Evolutionary conservation across 1,284 basidiomycete species (phyloP).

Genomic region (Meira nashicola): DNA sequence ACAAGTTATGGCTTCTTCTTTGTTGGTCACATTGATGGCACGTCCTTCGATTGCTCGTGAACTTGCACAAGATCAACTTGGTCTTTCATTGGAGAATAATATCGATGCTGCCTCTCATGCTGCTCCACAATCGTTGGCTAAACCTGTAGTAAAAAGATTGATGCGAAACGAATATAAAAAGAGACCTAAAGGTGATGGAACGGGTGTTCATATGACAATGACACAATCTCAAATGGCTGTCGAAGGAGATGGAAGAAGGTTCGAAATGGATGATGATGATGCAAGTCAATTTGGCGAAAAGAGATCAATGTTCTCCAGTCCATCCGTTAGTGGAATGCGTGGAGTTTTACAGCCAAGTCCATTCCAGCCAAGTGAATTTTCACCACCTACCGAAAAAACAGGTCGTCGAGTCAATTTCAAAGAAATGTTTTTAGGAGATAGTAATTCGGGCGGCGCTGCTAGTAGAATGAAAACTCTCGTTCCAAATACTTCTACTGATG

Average conservation of each 20-base stretch:
- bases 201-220: not conserved
- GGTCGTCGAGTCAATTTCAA: too few relatives aligned
- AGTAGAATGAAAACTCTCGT: too few relatives aligned
- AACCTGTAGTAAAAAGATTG: constrained; percentile 11
- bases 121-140: constrained; percentile 5
- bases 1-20: constrained; percentile 1
- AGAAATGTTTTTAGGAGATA: too few relatives aligned
- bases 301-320: too few relatives aligned
- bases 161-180: constrained; percentile 5
- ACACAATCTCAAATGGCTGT: not conserved
- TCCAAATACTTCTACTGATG: too few relatives aligned
- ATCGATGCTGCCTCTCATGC: not conserved
- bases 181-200: constrained; percentile 1
- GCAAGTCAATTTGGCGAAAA: not conserved
- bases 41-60: constrained; percentile 12
- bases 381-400: too few relatives aligned
- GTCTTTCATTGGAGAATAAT: not conserved
- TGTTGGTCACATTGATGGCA: constrained; percentile 13
- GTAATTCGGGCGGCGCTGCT: too few relatives aligned
- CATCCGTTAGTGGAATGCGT: too few relatives aligned
- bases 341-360: too few relatives aligned
- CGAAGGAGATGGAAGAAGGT: not conserved
- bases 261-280: not conserved
- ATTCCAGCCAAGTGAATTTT: too few relatives aligned
- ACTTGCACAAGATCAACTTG: constrained; percentile 6